These are phyloP conservation scores for Suillus ampliporus DNA, from an alignment of 768 basidiomycete species.

Conservation along the genomic window DNA sequence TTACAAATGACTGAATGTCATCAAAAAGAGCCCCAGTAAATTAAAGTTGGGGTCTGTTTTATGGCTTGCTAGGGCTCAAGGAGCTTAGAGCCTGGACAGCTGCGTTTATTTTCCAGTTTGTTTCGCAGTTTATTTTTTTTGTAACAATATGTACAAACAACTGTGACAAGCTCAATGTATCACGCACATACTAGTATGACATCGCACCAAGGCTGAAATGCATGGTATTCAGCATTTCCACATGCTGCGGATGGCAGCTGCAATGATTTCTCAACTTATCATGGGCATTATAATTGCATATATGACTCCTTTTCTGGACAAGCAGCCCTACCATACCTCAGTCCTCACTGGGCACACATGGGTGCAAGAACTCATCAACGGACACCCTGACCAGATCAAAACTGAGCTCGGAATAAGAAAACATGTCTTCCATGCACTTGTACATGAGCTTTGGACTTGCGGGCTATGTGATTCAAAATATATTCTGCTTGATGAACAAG, in stretches of 20 bases:
- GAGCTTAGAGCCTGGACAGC: no score
- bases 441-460: conserved; percentile 16
- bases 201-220: not conserved
- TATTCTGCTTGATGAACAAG: conserved; percentile 18
- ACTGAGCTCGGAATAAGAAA: conserved; percentile 26
- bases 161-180: not conserved
- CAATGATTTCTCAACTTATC: not conserved
- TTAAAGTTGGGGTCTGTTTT: no score
- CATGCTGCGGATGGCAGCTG: not conserved
- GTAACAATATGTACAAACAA: no score
- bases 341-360: conserved; percentile 28
- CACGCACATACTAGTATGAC: not conserved
- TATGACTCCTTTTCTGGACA: not conserved
- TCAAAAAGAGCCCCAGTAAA: no score
- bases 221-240: not conserved
- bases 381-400: conserved; percentile 28
- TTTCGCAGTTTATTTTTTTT: no score
- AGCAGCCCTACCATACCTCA: conserved; percentile 28
- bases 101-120: no score
- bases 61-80: no score
- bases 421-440: conserved; percentile 29
- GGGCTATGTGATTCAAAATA: conserved; percentile 25
- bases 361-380: conserved; percentile 28
- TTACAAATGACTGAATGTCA: no score
- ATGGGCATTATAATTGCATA: not conserved